Evolutionary conservation across 1,139 yeast species (phyloP).

Genomic region (Yamadazyma songkhlaensis): DNA sequence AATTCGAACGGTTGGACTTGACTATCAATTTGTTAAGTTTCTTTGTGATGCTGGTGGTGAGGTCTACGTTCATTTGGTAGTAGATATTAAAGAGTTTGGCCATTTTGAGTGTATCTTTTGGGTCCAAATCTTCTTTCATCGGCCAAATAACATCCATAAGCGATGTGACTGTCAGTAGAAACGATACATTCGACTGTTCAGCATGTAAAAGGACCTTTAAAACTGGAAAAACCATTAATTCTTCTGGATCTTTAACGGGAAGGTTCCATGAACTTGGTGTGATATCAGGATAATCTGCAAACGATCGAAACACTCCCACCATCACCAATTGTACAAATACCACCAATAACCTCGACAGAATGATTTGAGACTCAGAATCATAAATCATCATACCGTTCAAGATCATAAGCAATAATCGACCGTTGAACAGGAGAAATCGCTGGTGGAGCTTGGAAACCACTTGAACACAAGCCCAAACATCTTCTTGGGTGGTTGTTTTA

Average conservation of each 20-base stretch:
- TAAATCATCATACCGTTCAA: constrained; percentile 41
- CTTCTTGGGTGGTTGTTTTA: constrained; percentile 55
- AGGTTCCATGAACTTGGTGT: neutral
- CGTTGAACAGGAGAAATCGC: constrained; percentile 60
- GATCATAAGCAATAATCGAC: constrained; percentile 47
- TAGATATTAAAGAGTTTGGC: too few relatives aligned
- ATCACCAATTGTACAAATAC: constrained; percentile 61
- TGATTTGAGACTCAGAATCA: constrained; percentile 37
- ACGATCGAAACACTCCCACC: constrained; percentile 53
- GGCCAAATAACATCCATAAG: too few relatives aligned
- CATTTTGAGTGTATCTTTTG: too few relatives aligned
- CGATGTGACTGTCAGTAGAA: too few relatives aligned
- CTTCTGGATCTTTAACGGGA: constrained; percentile 18
- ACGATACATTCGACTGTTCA: too few relatives aligned
- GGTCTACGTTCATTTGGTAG: too few relatives aligned
- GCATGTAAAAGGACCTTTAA: constrained; percentile 27
- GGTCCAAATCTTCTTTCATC: too few relatives aligned
- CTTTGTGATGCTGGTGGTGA: too few relatives aligned
- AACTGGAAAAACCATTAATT: constrained; percentile 46
- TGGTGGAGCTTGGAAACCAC: constrained; percentile 76
- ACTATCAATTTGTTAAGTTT: constrained; percentile 32
- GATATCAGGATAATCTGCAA: too few relatives aligned
- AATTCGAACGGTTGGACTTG: constrained; percentile 52
- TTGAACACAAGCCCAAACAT: constrained; percentile 62
- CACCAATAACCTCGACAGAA: constrained; percentile 43